These are phyloP conservation scores for Rhodosporidiobolus sp. DNA, from an alignment of 768 basidiomycete genomes.

Conservation along the genomic window DNA sequence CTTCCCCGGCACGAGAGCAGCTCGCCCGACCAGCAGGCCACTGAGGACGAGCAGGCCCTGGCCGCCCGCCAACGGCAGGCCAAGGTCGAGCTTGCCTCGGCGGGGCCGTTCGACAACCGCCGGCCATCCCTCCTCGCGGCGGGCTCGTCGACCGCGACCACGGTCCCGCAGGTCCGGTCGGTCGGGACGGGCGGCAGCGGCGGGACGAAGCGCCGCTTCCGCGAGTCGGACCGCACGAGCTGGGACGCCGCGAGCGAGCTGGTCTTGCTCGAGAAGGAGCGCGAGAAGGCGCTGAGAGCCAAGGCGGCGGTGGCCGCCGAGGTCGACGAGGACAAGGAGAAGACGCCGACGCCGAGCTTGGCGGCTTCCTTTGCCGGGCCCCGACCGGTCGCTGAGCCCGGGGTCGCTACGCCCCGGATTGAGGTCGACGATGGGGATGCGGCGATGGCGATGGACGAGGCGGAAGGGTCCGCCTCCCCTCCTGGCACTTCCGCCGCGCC, in stretches of 20 bases:
- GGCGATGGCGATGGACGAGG: background rate
- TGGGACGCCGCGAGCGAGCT: slow-evolving; percentile 36
- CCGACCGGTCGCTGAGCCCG: too few relatives aligned
- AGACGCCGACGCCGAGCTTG: slow-evolving; percentile 9
- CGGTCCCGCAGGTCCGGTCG: background rate
- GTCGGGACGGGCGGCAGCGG: slow-evolving; percentile 19
- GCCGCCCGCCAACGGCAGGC: background rate
- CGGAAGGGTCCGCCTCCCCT: too few relatives aligned
- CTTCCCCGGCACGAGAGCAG: background rate
- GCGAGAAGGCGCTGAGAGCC: background rate
- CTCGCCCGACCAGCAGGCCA: background rate
- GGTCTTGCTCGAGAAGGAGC: slow-evolving; percentile 10
- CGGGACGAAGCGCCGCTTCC: slow-evolving; percentile 23
- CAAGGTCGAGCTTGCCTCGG: background rate
- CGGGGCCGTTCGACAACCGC: slow-evolving; percentile 4
- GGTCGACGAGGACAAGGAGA: background rate
- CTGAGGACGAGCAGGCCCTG: background rate
- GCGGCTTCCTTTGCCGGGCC: background rate
- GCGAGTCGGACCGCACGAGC: slow-evolving; percentile 6
- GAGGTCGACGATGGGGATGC: background rate
- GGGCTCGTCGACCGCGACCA: background rate
- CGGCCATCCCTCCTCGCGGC: background rate
- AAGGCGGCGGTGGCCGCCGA: background rate
- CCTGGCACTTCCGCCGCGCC: background rate
- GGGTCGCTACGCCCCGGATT: background rate